These are phyloP conservation scores for Blepharisma undulans DNA, from an alignment of 169 alveolate genomes.

Conservation along the genomic window DNA sequence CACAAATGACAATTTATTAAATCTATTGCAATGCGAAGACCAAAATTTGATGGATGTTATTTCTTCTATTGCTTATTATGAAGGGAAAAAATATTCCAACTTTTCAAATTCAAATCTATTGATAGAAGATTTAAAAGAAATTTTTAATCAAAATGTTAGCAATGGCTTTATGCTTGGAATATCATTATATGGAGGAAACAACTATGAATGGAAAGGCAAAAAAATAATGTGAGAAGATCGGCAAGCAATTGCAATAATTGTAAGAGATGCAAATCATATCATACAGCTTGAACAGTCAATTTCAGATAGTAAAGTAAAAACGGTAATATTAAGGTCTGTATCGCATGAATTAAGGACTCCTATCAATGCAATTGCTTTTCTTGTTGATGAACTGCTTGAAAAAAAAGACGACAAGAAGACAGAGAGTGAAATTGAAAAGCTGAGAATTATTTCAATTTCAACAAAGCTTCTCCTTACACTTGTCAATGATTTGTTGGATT, in stretches of 20 bases:
- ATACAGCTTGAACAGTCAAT: background rate
- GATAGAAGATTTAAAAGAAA: background rate
- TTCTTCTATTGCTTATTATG: background rate
- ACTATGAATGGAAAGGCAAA: background rate
- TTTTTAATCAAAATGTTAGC: background rate
- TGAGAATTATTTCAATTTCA: background rate
- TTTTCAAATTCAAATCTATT: background rate
- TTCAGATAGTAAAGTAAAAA: background rate
- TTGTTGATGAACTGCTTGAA: background rate
- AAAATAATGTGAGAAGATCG: background rate
- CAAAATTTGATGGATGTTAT: background rate
- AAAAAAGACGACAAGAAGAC: background rate
- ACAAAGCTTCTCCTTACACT: background rate
- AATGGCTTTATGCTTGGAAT: background rate
- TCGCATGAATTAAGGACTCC: conserved; percentile 35
- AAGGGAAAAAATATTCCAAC: background rate
- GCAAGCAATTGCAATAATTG: background rate
- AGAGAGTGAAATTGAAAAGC: background rate
- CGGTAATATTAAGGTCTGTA: conserved; percentile 16
- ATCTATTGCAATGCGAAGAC: background rate
- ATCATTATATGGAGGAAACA: background rate
- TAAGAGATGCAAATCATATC: conserved; percentile 4
- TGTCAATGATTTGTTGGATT: conserved; percentile 25
- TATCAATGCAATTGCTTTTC: background rate
- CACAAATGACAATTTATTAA: background rate